Evolutionary conservation across 1,284 basidiomycete species (phyloP).

Genomic region (Puccinia horiana): DNA sequence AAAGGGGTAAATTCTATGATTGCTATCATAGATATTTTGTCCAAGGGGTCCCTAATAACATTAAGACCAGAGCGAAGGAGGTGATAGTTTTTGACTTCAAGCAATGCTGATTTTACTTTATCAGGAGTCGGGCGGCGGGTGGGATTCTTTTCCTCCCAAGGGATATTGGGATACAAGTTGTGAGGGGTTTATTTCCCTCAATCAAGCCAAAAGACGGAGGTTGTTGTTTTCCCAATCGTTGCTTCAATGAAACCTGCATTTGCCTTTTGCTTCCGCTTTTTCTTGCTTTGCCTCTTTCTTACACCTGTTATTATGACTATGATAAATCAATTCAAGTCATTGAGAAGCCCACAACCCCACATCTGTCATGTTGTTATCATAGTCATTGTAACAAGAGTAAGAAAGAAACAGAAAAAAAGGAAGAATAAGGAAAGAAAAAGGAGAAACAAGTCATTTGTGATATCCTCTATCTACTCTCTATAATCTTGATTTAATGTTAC

Average conservation of each 20-base stretch:
- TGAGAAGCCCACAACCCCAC: background rate
- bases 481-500: too few species aligned
- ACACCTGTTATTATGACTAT: background rate
- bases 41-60: background rate
- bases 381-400: background rate
- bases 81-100: background rate
- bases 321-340: background rate
- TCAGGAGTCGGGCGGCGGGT: background rate
- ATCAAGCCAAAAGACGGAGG: background rate
- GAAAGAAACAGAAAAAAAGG: background rate
- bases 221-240: background rate
- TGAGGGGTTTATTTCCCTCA: background rate
- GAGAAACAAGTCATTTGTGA: background rate
- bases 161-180: background rate
- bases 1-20: background rate
- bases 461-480: too few species aligned
- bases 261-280: background rate
- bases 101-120: background rate
- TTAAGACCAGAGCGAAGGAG: background rate
- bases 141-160: background rate
- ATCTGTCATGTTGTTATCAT: background rate
- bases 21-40: background rate
- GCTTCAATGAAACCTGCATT: background rate
- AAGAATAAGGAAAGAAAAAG: background rate
- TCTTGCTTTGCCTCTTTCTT: background rate